A percentile compares a stretch with the other conserved stretches of the same genome.
Evolutionary conservation across 192 early-diverging fungal genomes (phyloP).

Genomic region (Linderina pennispora): DNA sequence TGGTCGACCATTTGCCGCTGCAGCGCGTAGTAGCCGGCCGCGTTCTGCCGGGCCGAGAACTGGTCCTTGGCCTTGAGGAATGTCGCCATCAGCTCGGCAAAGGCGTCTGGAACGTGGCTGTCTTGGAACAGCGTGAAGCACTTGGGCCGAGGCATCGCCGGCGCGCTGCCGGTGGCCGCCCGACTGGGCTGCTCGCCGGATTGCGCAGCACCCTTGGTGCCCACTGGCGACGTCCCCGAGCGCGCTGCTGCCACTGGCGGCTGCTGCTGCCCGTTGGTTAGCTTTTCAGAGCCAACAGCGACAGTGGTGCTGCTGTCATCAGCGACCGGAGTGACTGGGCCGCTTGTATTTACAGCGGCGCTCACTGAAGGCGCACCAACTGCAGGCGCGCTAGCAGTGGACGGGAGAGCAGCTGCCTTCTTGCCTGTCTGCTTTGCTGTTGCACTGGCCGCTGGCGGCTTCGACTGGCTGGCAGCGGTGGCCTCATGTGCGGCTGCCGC

Average conservation of each 20-base stretch:
- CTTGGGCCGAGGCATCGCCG: slow-evolving; percentile 45
- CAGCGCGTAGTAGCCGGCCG: slow-evolving; percentile 7
- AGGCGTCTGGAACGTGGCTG: slow-evolving; percentile 53
- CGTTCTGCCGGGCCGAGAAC: slow-evolving; percentile 28
- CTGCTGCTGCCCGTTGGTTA: slow-evolving; percentile 1
- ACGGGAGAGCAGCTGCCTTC: neutral
- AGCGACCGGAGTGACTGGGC: neutral
- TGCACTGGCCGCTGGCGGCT: neutral
- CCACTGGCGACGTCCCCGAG: slow-evolving; percentile 35
- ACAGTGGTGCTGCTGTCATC: neutral
- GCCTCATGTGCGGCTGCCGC: too few species aligned
- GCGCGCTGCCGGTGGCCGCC: slow-evolving; percentile 20
- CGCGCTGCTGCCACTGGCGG: slow-evolving; percentile 1
- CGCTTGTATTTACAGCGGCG: neutral
- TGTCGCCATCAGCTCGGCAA: slow-evolving; percentile 60
- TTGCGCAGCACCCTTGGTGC: slow-evolving; percentile 22
- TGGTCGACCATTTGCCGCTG: slow-evolving; percentile 76
- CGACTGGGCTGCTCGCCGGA: too few species aligned
- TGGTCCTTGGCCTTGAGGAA: slow-evolving; percentile 61
- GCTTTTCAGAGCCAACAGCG: neutral
- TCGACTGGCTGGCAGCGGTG: neutral
- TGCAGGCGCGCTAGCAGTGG: neutral
- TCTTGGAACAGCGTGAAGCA: slow-evolving; percentile 42
- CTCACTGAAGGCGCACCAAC: too few species aligned
- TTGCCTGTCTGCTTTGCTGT: too few species aligned